phyloP scores from a whole-genome alignment of 1,284 basidiomycete genomes.

The Ustilago trichophora region DNA sequence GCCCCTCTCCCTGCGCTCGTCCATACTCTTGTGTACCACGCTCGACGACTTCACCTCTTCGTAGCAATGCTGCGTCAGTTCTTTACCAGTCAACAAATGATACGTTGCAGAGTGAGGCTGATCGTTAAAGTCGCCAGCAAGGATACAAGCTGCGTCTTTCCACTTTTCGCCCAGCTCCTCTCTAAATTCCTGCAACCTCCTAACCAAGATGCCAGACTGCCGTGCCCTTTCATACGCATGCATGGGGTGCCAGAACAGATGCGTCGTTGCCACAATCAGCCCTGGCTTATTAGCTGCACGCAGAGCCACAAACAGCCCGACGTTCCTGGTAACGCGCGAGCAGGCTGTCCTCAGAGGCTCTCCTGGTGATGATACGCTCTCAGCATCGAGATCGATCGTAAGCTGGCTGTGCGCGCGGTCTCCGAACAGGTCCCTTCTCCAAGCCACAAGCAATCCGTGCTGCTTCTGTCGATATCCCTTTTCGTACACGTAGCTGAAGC shows the following conservation, averaged over 20 bases:
- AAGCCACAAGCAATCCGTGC: conserved; percentile 63
- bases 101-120: conserved; percentile 85
- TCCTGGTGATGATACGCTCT: conserved; percentile 18
- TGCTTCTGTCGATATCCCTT: conserved; percentile 63
- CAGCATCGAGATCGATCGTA: conserved; percentile 51
- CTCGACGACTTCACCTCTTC: conserved; percentile 74
- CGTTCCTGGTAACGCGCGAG: conserved; percentile 52
- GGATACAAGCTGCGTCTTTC: conserved; percentile 77
- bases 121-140: conserved; percentile 94
- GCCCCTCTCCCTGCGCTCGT: conserved; percentile 67
- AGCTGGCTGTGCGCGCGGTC: conserved; percentile 12
- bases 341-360: conserved; percentile 29
- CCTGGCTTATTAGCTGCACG: conserved; percentile 66
- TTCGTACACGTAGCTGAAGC: conserved; percentile 57
- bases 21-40: conserved; percentile 83
- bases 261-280: conserved; percentile 81
- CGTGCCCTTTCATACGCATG: conserved; percentile 82
- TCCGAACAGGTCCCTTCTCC: conserved; percentile 43
- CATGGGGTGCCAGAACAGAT: conserved; percentile 90
- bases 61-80: conserved; percentile 67
- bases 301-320: conserved; percentile 57
- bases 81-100: conserved; percentile 75
- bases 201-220: conserved; percentile 72
- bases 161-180: conserved; percentile 68
- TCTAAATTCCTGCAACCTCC: conserved; percentile 74